These are phyloP conservation scores for Fusarium virguliforme DNA, from an alignment of 2,329 filamentous ascomycete genomes.

Conservation along the genomic window DNA sequence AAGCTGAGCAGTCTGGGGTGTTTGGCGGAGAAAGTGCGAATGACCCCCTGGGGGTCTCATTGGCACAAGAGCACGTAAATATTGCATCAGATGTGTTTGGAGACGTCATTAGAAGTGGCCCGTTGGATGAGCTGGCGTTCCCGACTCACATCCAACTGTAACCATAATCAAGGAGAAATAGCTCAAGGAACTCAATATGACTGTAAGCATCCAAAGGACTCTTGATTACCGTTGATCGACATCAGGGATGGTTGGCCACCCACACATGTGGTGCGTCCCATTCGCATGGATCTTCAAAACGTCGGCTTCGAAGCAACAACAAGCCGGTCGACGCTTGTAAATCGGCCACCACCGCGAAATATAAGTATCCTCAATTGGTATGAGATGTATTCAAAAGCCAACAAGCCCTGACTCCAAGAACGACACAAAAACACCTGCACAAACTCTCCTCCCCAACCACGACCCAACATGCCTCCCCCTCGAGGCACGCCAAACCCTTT, in stretches of 20 bases:
- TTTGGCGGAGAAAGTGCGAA: background rate
- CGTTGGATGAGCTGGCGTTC: background rate
- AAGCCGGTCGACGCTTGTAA: background rate
- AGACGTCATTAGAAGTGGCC: background rate
- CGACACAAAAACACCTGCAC: background rate
- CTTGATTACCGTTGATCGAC: no score
- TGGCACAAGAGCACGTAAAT: background rate
- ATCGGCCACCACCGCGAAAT: background rate
- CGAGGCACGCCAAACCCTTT: slow-evolving; percentile 2
- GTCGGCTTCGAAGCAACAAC: background rate
- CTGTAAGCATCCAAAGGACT: background rate
- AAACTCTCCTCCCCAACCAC: background rate
- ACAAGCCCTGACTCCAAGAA: no score
- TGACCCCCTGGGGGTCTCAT: background rate
- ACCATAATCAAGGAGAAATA: no score
- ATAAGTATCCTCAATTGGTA: background rate
- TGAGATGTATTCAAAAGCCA: background rate
- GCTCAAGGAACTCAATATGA: background rate
- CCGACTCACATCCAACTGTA: background rate
- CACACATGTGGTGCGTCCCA: no score
- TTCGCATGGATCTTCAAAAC: background rate
- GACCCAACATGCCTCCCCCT: slow-evolving; percentile 1
- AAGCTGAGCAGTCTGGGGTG: background rate
- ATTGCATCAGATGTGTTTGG: background rate
- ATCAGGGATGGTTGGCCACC: no score